Percentiles rank a stretch among this genome's conserved stretches.
phyloP scores from a whole-genome alignment of 441 rosid species.

The Macaranga tanarius region DNA sequence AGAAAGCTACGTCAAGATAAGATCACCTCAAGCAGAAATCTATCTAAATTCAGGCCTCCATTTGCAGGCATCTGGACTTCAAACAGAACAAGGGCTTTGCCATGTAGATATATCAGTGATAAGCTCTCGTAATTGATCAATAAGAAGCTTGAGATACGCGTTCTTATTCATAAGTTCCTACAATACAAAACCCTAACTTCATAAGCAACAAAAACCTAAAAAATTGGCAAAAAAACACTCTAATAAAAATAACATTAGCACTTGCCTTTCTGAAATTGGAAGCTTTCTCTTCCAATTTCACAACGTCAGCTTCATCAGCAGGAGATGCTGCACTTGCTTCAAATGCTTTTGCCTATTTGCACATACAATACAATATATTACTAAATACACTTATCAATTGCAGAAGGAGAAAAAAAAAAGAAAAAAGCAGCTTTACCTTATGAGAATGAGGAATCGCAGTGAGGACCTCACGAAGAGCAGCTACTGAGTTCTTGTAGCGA shows the following conservation, averaged over 20 bases:
- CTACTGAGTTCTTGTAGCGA: conserved; percentile 56
- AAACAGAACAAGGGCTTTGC: conserved; percentile 85
- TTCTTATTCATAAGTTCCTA: conserved; percentile 86
- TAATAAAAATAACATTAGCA: conserved; percentile 6
- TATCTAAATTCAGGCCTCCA: background rate
- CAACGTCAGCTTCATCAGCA: conserved; percentile 57
- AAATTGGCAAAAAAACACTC: background rate
- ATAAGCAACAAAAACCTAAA: conserved; percentile 5
- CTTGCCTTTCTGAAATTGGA: conserved; percentile 61
- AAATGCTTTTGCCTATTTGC: conserved; percentile 52
- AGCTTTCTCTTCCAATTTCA: conserved; percentile 68
- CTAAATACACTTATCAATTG: no score
- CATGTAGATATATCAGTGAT: conserved; percentile 77
- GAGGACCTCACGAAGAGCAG: conserved; percentile 65
- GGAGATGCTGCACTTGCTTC: conserved; percentile 43
- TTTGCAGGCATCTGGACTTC: conserved; percentile 22
- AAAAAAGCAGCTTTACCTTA: conserved; percentile 47
- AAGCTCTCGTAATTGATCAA: conserved; percentile 72
- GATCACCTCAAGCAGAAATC: conserved; percentile 12
- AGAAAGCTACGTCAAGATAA: conserved; percentile 15
- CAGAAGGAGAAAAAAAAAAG: no score
- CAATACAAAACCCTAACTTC: conserved; percentile 16
- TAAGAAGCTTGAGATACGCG: conserved; percentile 61
- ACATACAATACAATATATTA: no score
- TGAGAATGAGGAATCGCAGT: conserved; percentile 61